phyloP scores from a whole-genome alignment of 2,329 filamentous ascomycete genomes.

The Penicillium occitanis region DNA sequence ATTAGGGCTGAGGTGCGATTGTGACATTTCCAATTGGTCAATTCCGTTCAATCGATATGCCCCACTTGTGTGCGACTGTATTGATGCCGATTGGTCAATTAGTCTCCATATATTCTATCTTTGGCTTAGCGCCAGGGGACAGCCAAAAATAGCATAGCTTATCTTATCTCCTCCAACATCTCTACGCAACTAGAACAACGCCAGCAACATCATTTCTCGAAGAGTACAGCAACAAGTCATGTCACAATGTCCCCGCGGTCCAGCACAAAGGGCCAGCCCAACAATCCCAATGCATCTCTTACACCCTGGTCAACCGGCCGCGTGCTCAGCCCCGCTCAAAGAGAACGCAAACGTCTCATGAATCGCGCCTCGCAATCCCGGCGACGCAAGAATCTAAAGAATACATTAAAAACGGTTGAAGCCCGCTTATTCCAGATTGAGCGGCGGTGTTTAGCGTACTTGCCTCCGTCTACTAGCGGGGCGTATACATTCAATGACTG shows the following conservation, averaged over 20 bases:
- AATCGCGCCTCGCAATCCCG: conserved; percentile 12
- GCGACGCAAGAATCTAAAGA: background rate
- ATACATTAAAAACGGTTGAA: background rate
- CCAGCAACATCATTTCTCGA: background rate
- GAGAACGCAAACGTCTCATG: conserved; percentile 12
- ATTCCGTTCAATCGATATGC: background rate
- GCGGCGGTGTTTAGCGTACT: background rate
- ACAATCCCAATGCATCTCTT: background rate
- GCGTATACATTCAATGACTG: conserved; percentile 4
- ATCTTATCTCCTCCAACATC: background rate
- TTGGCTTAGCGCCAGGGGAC: background rate
- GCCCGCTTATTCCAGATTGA: conserved; percentile 8
- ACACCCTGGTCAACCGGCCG: conserved; percentile 11
- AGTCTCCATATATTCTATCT: no score
- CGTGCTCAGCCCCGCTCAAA: background rate
- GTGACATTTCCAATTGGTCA: background rate
- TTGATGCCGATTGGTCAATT: background rate
- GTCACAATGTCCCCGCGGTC: background rate
- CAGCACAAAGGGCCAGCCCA: background rate
- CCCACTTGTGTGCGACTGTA: conserved; percentile 3
- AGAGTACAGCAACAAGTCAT: background rate
- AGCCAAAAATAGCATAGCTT: conserved; percentile 2
- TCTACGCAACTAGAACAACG: background rate
- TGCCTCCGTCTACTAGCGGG: background rate
- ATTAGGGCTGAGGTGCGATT: conserved; percentile 4